These are phyloP conservation scores for Phytophthora kernoviae DNA, from an alignment of 352 stramenopile genomes.

Conservation along the genomic window DNA sequence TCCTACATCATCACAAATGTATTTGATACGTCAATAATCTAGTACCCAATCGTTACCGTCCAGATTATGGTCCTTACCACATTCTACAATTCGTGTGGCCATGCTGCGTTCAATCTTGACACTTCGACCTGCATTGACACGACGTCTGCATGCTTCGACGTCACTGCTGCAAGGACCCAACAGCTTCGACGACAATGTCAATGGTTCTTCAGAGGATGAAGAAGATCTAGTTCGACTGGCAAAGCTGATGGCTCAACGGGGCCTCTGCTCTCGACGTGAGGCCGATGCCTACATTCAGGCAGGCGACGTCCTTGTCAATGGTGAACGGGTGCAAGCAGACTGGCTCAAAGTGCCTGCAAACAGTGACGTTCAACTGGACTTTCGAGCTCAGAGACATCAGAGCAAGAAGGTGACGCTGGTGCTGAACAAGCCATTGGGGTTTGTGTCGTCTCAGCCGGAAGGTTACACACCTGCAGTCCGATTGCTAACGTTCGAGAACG, in stretches of 20 bases:
- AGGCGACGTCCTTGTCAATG: constrained; percentile 76
- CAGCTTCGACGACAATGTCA: not conserved
- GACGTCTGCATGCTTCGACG: constrained; percentile 20
- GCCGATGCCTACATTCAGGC: constrained; percentile 83
- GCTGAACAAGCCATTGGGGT: constrained; percentile 86
- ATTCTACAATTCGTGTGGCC: constrained; percentile 9
- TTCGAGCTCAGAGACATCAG: constrained; percentile 71
- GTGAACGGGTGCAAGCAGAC: constrained; percentile 60
- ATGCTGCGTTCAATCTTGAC: constrained; percentile 30
- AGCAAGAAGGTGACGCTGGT: constrained; percentile 80
- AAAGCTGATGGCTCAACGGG: constrained; percentile 82
- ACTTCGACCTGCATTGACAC: constrained; percentile 24
- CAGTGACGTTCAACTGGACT: constrained; percentile 63
- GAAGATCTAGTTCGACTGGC: constrained; percentile 60
- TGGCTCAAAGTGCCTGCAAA: constrained; percentile 74
- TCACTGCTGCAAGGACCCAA: constrained; percentile 16
- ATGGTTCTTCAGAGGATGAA: constrained; percentile 11
- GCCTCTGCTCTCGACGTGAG: constrained; percentile 81
- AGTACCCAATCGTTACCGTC: constrained; percentile 1
- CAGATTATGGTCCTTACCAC: constrained; percentile 6
- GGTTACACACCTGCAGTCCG: constrained; percentile 69
- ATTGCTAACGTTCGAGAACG: constrained; percentile 78
- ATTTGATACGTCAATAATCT: constrained; percentile 6
- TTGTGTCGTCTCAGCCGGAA: constrained; percentile 82
- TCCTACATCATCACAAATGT: not conserved